These are phyloP conservation scores for Flaveria sonorensis DNA, from an alignment of 129 eudicot genomes.

Conservation along the genomic window DNA sequence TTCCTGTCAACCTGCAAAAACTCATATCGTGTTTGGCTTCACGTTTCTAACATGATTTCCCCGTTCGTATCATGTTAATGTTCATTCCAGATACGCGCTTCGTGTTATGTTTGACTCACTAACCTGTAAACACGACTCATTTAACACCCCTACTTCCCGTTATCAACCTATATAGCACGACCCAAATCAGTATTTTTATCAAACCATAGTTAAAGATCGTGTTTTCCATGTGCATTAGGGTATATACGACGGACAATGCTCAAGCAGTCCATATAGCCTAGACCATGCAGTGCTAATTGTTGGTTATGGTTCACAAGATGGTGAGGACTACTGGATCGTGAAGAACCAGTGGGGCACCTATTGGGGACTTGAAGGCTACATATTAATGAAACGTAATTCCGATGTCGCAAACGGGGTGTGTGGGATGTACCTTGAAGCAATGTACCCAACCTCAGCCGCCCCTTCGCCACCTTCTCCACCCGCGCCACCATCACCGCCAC, in stretches of 20 bases:
- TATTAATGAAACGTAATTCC: slow-evolving; percentile 44
- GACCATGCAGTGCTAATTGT: slow-evolving; percentile 62
- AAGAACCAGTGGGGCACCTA: slow-evolving; percentile 70
- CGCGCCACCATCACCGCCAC: slow-evolving; percentile 40
- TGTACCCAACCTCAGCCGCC: slow-evolving; percentile 49
- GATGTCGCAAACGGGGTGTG: slow-evolving; percentile 48
- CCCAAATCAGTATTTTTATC: no score
- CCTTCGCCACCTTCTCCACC: slow-evolving; percentile 43
- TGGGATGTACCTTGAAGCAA: slow-evolving; percentile 58
- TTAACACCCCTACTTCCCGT: no score
- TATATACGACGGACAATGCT: slow-evolving; percentile 60
- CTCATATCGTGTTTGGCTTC: no score
- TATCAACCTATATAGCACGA: no score
- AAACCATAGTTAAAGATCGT: no score
- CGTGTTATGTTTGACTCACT: no score
- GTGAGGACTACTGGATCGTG: slow-evolving; percentile 63
- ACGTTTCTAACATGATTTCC: no score
- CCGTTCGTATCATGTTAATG: no score
- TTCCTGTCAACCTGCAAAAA: no score
- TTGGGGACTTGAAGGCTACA: slow-evolving; percentile 71
- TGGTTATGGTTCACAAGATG: slow-evolving; percentile 60
- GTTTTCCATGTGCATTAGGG: slow-evolving; percentile 34
- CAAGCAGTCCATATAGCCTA: slow-evolving; percentile 41
- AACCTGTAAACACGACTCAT: no score
- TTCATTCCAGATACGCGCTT: no score